phyloP scores from a whole-genome alignment of 164 flowering plant species.

The Berberis vulgaris region DNA sequence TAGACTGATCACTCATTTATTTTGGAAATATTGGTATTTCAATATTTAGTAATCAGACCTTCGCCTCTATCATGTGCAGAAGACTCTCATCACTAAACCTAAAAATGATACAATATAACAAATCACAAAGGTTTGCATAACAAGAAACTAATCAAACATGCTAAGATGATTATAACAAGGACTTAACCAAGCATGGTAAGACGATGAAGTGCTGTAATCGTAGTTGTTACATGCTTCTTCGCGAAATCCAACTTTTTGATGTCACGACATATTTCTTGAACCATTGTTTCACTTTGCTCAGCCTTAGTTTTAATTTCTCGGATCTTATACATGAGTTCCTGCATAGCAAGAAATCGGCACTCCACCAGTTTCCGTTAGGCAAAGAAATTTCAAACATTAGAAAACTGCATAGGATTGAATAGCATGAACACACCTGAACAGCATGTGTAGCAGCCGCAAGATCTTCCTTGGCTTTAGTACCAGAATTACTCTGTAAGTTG shows the following conservation, averaged over 20 bases:
- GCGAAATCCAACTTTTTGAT: constrained; percentile 98
- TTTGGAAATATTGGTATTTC: too few species aligned
- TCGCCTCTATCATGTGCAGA: too few species aligned
- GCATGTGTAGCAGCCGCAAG: constrained; percentile 95
- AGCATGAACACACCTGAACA: constrained; percentile 58
- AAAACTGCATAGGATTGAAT: background rate
- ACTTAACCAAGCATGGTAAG: constrained; percentile 87
- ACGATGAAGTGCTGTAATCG: constrained; percentile 99
- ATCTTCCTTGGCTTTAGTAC: constrained; percentile 94
- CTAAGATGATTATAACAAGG: constrained; percentile 4
- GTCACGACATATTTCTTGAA: constrained; percentile 98
- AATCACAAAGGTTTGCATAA: too few species aligned
- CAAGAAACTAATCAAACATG: too few species aligned
- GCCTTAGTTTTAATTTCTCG: constrained; percentile 94
- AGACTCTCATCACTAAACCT: too few species aligned
- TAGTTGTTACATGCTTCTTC: constrained; percentile 93
- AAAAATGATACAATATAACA: too few species aligned
- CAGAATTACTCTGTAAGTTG: constrained; percentile 80
- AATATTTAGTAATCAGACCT: too few species aligned
- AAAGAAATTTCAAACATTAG: too few species aligned
- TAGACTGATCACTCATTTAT: too few species aligned
- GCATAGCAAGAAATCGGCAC: constrained; percentile 5
- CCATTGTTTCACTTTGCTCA: constrained; percentile 99
- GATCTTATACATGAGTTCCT: constrained; percentile 96
- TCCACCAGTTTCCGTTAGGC: too few species aligned